Evolutionary conservation across 805 yeast species (phyloP), one percentile per base, ranked within the genome.

Genomic region (Pichia cabralensis): DNA sequence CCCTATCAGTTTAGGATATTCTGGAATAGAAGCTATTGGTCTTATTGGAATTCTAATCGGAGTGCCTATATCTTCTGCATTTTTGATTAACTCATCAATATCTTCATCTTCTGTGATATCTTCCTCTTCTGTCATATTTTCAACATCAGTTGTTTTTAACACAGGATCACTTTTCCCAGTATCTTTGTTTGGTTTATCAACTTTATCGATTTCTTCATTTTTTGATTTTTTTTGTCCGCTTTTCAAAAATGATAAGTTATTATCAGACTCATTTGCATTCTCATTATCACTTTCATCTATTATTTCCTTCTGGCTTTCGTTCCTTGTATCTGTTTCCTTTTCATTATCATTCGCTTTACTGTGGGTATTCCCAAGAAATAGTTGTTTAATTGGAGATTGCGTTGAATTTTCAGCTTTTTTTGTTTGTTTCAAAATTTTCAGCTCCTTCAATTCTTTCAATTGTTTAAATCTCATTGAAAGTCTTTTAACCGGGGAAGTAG

Each of bases 21-120:
- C 16, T 3, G 35, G 11, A 16, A 12, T 2, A 11, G 4, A 14
- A 8, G 22, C 21, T 14, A 25, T 34, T 16, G 52, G 52, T 10
- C 51, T 46, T 19, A 38, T 36, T 14, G 30, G 13, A 4, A 48
- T 49, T 24, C 41, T 45, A 3, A 55, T 55, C 1, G 58, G 60
- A 8, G 56, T 49, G 2, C 59, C 59, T 33, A 49, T 39, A n/a
- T 37, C 31, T 9, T 52, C 42, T 2, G 60, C 59, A 2, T 49
- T 45, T 26, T 43, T 48, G 12, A 55, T 56, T 28, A 47, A 41
- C 35, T 52, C 58, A 29, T 53, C 58, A 12, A 53, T 50, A n/a
- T 50, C 51, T 11, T 44, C 45, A n/a, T 40, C 49, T 11, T 34
- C 39, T 7, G 18, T 42, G 12, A 34, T 34, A 22, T 35, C 42